A percentile compares a stretch with the other conserved stretches of the same genome.
Conservation (phyloP, 1,139 yeast species). For the Lodderomyces margitis region DNA sequence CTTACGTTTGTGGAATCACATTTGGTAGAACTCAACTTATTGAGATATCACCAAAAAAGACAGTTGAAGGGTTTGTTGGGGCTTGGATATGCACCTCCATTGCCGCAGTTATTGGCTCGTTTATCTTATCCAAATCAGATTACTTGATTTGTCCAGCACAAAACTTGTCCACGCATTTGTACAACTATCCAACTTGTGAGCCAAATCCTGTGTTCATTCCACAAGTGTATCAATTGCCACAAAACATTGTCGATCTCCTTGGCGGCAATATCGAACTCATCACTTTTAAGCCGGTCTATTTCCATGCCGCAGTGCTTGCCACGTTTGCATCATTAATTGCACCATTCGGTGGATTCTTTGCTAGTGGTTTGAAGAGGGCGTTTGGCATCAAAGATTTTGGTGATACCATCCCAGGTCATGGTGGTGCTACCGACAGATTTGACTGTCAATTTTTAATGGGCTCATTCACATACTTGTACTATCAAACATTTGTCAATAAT, state of each 20-base stretch:
- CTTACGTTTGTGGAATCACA: conserved; percentile 94
- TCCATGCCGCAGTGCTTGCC: conserved; percentile 83
- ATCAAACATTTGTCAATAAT: conserved; percentile 83
- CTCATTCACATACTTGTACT: conserved; percentile 86
- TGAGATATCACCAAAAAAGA: conserved; percentile 93
- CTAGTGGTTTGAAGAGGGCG: conserved; percentile 96
- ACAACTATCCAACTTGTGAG: conserved; percentile 58
- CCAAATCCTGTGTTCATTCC: conserved; percentile 85
- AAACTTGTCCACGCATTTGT: conserved; percentile 55
- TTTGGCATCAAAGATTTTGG: conserved; percentile 65
- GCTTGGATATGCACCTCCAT: conserved; percentile 94
- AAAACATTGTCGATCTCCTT: conserved; percentile 48
- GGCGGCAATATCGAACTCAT: conserved; percentile 37
- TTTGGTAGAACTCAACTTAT: conserved; percentile 92
- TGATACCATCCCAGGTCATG: conserved; percentile 70
- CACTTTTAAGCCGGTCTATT: conserved; percentile 78
- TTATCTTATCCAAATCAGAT: conserved; percentile 59
- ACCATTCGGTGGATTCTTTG: conserved; percentile 98
- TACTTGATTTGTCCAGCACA: conserved; percentile 88
- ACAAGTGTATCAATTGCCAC: conserved; percentile 75
- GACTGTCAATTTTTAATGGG: conserved; percentile 99
- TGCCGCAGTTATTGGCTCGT: conserved; percentile 67
- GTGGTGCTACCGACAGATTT: conserved; percentile 96
- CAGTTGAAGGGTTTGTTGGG: conserved; percentile 96
- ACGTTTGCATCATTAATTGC: conserved; percentile 97